These are phyloP conservation scores for Gorgonomyces haynaldii DNA, from an alignment of 192 early-diverging fungal genomes.

Conservation along the genomic window DNA sequence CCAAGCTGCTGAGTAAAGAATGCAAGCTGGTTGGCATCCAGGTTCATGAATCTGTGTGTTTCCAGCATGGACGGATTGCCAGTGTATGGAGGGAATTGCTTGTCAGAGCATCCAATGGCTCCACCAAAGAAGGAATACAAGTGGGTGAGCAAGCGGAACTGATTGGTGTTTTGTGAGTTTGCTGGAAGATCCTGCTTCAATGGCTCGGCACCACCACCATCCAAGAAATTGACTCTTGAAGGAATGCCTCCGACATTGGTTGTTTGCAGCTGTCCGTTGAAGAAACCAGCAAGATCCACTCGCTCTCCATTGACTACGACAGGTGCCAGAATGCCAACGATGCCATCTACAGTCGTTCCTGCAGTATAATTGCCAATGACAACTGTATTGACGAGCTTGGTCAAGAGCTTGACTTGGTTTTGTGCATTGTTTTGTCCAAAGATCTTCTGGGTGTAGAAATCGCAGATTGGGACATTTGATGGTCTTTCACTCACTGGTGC, in stretches of 20 bases:
- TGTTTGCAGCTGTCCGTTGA: neutral
- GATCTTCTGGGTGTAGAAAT: conserved; percentile 2
- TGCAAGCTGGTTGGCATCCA: neutral
- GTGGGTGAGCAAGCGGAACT: conserved; percentile 6
- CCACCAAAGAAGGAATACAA: conserved; percentile 11
- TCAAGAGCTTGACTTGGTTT: conserved; percentile 8
- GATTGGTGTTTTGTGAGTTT: neutral
- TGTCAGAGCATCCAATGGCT: neutral
- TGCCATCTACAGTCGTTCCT: neutral
- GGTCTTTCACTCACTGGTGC: too few relatives aligned
- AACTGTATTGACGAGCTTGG: conserved; percentile 8
- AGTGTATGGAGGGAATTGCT: conserved; percentile 1
- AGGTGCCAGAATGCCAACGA: conserved; percentile 5
- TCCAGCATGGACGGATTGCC: conserved; percentile 9
- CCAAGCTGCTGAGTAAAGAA: conserved; percentile 9
- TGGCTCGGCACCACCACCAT: conserved; percentile 13
- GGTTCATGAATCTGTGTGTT: conserved; percentile 10
- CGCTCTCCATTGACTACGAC: neutral
- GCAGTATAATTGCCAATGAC: conserved; percentile 13
- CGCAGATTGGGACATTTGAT: neutral
- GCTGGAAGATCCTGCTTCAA: conserved; percentile 6
- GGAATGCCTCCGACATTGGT: neutral
- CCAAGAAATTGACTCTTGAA: conserved; percentile 8
- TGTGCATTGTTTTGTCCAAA: conserved; percentile 2
- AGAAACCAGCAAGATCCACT: conserved; percentile 2